Evolutionary conservation across 2,329 filamentous ascomycete species (phyloP).

Genomic region (Paecilomyces niveus): DNA sequence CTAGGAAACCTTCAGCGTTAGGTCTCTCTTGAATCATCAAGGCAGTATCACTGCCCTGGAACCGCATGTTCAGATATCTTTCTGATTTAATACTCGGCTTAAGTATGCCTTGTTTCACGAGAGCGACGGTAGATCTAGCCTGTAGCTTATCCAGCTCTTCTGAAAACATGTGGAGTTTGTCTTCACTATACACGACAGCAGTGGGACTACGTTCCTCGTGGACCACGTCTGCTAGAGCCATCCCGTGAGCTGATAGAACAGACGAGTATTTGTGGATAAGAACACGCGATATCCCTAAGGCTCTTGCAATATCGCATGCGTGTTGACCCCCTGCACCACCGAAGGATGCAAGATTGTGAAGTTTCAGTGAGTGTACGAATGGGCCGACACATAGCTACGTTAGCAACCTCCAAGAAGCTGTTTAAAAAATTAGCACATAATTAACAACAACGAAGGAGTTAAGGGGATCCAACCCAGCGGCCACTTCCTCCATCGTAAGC

Average conservation of each 20-base stretch:
- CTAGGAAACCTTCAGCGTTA: constrained; percentile 61
- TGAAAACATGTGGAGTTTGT: constrained; percentile 55
- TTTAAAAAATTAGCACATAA: constrained; percentile 61
- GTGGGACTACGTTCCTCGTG: constrained; percentile 72
- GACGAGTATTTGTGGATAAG: constrained; percentile 82
- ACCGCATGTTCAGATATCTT: constrained; percentile 90
- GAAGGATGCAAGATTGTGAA: constrained; percentile 78
- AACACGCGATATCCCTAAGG: constrained; percentile 73
- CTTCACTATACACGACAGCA: constrained; percentile 51
- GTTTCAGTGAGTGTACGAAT: constrained; percentile 52
- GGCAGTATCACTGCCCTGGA: constrained; percentile 82
- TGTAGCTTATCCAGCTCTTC: constrained; percentile 73
- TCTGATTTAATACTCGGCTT: constrained; percentile 72
- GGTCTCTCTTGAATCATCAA: constrained; percentile 78
- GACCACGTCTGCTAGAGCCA: constrained; percentile 83
- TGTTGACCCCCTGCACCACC: constrained; percentile 87
- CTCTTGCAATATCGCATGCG: constrained; percentile 78
- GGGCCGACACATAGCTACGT: constrained; percentile 73
- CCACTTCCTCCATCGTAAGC: constrained; percentile 50
- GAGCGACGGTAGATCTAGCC: constrained; percentile 58
- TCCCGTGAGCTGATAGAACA: constrained; percentile 82
- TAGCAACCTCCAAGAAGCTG: constrained; percentile 82
- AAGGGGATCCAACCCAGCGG: constrained; percentile 46
- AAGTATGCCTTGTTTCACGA: constrained; percentile 72
- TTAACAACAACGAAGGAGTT: not conserved